These are phyloP conservation scores for Pelargonium nanum DNA, from an alignment of 345 rosid species.

Conservation along the genomic window DNA sequence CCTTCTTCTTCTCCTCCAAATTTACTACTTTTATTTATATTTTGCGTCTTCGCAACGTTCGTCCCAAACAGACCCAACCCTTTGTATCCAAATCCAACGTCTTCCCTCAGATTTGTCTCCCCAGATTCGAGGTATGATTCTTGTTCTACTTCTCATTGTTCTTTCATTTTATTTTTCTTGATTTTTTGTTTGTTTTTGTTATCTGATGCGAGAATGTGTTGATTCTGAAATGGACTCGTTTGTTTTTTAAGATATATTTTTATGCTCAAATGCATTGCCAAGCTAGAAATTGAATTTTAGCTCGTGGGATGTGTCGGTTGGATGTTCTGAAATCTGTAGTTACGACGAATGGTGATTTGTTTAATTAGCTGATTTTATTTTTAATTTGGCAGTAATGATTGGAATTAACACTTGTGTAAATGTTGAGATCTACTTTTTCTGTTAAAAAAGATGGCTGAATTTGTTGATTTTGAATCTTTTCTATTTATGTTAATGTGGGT, in stretches of 20 bases:
- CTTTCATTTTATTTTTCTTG: neutral
- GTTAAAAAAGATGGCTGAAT: neutral
- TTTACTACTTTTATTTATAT: neutral
- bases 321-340: neutral
- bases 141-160: neutral
- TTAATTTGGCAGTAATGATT: neutral
- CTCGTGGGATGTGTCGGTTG: neutral
- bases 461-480: neutral
- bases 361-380: neutral
- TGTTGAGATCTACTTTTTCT: neutral
- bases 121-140: neutral
- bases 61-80: neutral
- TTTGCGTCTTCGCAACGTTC: neutral
- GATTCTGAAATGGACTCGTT: neutral
- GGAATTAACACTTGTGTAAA: neutral
- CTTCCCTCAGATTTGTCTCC: neutral
- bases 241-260: neutral
- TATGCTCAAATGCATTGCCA: neutral
- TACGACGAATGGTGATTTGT: neutral
- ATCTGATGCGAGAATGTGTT: neutral
- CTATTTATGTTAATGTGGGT: neutral
- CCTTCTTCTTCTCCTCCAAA: neutral
- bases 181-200: neutral
- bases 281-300: neutral
- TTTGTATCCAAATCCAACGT: neutral